These are phyloP conservation scores for Vigna reflexopilosa DNA, from an alignment of 306 rosid genomes.

Conservation along the genomic window DNA sequence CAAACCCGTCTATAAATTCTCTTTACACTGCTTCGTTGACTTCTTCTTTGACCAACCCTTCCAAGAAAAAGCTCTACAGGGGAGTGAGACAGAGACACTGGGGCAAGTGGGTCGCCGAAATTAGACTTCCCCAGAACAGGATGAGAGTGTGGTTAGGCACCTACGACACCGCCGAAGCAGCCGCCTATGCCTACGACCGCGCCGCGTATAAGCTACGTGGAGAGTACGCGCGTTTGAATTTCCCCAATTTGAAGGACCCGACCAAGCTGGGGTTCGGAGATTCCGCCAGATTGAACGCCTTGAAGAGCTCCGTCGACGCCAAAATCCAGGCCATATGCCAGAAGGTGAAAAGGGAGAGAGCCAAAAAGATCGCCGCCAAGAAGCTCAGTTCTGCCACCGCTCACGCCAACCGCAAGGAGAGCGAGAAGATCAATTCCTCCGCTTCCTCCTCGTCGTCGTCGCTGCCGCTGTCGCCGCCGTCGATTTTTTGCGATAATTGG, in stretches of 20 bases:
- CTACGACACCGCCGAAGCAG: slow-evolving; percentile 90
- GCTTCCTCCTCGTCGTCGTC: slow-evolving; percentile 55
- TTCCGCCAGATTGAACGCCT: slow-evolving; percentile 61
- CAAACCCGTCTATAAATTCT: not conserved
- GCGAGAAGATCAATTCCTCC: not conserved
- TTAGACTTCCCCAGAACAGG: slow-evolving; percentile 95
- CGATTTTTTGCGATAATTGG: slow-evolving; percentile 48
- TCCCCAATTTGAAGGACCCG: slow-evolving; percentile 82
- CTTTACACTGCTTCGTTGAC: slow-evolving; percentile 12
- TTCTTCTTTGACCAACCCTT: slow-evolving; percentile 34
- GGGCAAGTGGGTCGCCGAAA: slow-evolving; percentile 99
- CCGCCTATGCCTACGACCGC: slow-evolving; percentile 96
- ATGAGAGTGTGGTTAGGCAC: slow-evolving; percentile 98
- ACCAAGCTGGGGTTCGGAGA: slow-evolving; percentile 66
- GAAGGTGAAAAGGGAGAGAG: slow-evolving; percentile 77
- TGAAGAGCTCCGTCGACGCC: slow-evolving; percentile 76
- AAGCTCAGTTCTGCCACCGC: slow-evolving; percentile 32
- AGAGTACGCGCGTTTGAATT: slow-evolving; percentile 91
- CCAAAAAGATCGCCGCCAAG: slow-evolving; percentile 59
- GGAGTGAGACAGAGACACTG: slow-evolving; percentile 99
- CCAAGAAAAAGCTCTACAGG: slow-evolving; percentile 83
- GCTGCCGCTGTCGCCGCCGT: slow-evolving; percentile 20
- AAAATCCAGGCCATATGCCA: slow-evolving; percentile 91
- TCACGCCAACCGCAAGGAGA: not conserved
- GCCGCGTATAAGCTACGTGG: slow-evolving; percentile 96